A percentile compares a stretch with the other conserved stretches of the same genome.
Evolutionary conservation across 2,329 filamentous ascomycete genomes (phyloP).

Genomic region (Ceratocystis colombiana): DNA sequence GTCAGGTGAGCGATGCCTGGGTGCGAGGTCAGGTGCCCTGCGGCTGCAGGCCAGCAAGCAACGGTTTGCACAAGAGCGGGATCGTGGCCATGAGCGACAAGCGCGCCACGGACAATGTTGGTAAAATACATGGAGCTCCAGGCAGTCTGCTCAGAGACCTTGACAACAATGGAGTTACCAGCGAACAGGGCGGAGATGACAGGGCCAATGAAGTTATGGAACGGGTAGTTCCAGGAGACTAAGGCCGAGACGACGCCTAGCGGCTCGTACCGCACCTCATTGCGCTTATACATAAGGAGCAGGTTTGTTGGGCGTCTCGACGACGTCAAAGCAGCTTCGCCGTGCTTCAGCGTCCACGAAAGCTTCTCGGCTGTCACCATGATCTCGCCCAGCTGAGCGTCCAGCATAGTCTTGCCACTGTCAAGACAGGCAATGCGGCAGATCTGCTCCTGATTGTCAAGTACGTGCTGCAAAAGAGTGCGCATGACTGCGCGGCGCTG

Average conservation of each 20-base stretch:
- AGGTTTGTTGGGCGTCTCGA: constrained; percentile 74
- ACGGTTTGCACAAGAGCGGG: constrained; percentile 73
- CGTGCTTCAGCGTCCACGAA: constrained; percentile 85
- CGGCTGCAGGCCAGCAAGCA: constrained; percentile 77
- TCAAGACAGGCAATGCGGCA: constrained; percentile 79
- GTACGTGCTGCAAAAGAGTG: constrained; percentile 68
- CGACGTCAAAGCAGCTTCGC: constrained; percentile 66
- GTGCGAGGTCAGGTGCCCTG: constrained; percentile 74
- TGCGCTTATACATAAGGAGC: constrained; percentile 91
- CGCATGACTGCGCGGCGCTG: constrained; percentile 70
- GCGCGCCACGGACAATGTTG: constrained; percentile 64
- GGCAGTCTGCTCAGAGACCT: constrained; percentile 88
- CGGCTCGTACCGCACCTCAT: constrained; percentile 82
- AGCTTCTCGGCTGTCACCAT: constrained; percentile 89
- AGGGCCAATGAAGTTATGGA: constrained; percentile 89
- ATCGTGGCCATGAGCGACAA: constrained; percentile 72
- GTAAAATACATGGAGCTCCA: constrained; percentile 84
- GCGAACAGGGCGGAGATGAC: constrained; percentile 84
- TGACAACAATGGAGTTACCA: constrained; percentile 85
- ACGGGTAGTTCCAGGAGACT: constrained; percentile 95
- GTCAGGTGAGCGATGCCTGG: constrained; percentile 77
- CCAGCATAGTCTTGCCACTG: constrained; percentile 91
- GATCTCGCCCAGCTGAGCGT: constrained; percentile 89
- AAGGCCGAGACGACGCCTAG: constrained; percentile 85
- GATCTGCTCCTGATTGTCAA: constrained; percentile 83